Percentiles rank a stretch among this genome's conserved stretches.
Evolutionary conservation across 2,329 filamentous ascomycete species (phyloP).

Genomic region (Hymenoscyphus infarciens): DNA sequence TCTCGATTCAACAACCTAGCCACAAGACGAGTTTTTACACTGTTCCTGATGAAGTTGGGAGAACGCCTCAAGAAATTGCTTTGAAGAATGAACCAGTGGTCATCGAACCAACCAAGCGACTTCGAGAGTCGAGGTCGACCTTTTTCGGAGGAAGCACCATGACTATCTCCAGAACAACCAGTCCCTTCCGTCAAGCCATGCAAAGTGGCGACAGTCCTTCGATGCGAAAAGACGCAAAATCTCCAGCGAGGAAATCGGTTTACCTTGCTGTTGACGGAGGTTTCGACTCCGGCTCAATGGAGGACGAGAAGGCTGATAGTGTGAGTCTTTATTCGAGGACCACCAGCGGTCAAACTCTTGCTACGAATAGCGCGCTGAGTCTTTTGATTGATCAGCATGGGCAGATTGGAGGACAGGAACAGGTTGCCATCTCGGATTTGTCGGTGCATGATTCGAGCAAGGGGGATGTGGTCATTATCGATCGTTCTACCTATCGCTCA

Average conservation of each 20-base stretch:
- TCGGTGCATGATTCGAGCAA: slow-evolving; percentile 19
- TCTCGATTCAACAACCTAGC: slow-evolving; percentile 18
- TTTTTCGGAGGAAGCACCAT: slow-evolving; percentile 51
- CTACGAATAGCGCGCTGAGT: slow-evolving; percentile 21
- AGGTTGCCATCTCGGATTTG: slow-evolving; percentile 5
- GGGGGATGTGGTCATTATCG: slow-evolving; percentile 38
- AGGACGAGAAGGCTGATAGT: slow-evolving; percentile 23
- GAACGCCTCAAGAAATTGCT: slow-evolving; percentile 32
- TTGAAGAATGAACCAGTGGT: slow-evolving; percentile 30
- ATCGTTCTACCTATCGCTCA: slow-evolving; percentile 31
- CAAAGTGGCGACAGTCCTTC: slow-evolving; percentile 11
- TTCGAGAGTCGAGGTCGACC: slow-evolving; percentile 44
- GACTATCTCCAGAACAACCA: slow-evolving; percentile 51
- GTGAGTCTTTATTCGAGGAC: slow-evolving; percentile 36
- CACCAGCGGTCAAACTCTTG: slow-evolving; percentile 31
- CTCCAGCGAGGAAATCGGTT: slow-evolving; percentile 5
- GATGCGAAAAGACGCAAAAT: neutral
- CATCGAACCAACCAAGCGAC: slow-evolving; percentile 19
- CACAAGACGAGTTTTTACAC: slow-evolving; percentile 23
- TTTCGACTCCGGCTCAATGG: neutral
- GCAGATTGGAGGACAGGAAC: neutral
- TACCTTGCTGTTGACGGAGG: neutral
- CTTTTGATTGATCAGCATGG: slow-evolving; percentile 19
- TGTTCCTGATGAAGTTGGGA: slow-evolving; percentile 17
- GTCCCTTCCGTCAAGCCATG: slow-evolving; percentile 50